These are phyloP conservation scores for Alternaria arbusti DNA, from an alignment of 2,329 filamentous ascomycete genomes.

Conservation along the genomic window DNA sequence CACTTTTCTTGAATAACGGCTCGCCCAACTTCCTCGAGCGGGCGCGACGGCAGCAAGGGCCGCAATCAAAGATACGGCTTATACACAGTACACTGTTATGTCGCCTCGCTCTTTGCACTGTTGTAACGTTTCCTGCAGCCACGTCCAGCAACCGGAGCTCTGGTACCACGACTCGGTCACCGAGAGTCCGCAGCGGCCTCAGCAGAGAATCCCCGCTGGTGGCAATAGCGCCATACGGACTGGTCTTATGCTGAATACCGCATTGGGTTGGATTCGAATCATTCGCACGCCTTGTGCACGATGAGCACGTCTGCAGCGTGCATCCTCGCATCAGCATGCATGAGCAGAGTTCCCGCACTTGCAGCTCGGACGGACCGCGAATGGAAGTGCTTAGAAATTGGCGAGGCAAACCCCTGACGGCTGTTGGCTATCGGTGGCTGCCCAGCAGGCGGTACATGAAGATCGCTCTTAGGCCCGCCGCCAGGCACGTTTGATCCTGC, in stretches of 20 bases:
- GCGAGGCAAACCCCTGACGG: slow-evolving; percentile 22
- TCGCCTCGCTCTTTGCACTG: neutral
- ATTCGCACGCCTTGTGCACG: slow-evolving; percentile 36
- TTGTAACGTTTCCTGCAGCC: slow-evolving; percentile 5
- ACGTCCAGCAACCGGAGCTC: slow-evolving; percentile 11
- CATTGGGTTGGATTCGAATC: slow-evolving; percentile 36
- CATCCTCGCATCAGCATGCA: slow-evolving; percentile 35
- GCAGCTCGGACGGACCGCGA: slow-evolving; percentile 27
- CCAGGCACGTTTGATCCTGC: slow-evolving; percentile 11
- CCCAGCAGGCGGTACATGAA: slow-evolving; percentile 15
- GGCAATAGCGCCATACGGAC: slow-evolving; percentile 30
- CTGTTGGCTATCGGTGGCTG: slow-evolving; percentile 8
- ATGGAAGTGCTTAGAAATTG: slow-evolving; percentile 20
- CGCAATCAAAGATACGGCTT: slow-evolving; percentile 14
- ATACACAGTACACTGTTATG: slow-evolving; percentile 4
- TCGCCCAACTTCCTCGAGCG: slow-evolving; percentile 7
- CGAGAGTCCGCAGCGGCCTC: slow-evolving; percentile 13
- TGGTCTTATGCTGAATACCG: slow-evolving; percentile 25
- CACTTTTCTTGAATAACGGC: slow-evolving; percentile 21
- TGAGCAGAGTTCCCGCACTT: slow-evolving; percentile 33
- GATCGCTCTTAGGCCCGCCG: slow-evolving; percentile 16
- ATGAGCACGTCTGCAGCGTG: slow-evolving; percentile 32
- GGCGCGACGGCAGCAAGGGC: slow-evolving; percentile 11
- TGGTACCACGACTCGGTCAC: slow-evolving; percentile 35
- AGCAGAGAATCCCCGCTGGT: slow-evolving; percentile 23